phyloP scores from a whole-genome alignment of 306 rosid genomes.

The Arachis hypogaea region DNA sequence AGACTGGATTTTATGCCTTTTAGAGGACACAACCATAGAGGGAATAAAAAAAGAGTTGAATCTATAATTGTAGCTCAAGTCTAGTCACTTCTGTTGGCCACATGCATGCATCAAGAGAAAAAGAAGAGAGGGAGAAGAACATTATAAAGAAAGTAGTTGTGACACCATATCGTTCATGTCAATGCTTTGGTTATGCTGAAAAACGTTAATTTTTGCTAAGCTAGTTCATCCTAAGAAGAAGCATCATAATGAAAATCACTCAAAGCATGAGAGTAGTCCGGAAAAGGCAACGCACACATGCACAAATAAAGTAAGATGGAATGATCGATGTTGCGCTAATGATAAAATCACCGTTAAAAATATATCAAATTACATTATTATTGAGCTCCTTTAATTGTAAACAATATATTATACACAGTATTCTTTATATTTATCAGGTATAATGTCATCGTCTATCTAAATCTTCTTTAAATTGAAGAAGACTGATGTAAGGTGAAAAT shows the following conservation, averaged over 20 bases:
- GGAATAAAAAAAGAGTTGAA: slow-evolving; percentile 37
- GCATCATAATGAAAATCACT: slow-evolving; percentile 32
- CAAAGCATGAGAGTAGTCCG: slow-evolving; percentile 28
- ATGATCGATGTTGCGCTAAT: slow-evolving; percentile 32
- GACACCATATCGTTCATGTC: slow-evolving; percentile 2
- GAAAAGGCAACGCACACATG: slow-evolving; percentile 35
- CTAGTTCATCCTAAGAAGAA: slow-evolving; percentile 19
- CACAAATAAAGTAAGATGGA: slow-evolving; percentile 34
- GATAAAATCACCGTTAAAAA: neutral
- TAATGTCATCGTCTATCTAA: too few relatives aligned
- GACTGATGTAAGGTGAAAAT: too few relatives aligned
- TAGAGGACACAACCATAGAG: slow-evolving; percentile 33
- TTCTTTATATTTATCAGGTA: too few relatives aligned
- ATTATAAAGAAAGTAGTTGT: slow-evolving; percentile 2
- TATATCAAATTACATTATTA: too few relatives aligned
- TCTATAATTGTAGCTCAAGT: slow-evolving; percentile 40
- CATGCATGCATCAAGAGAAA: slow-evolving; percentile 39
- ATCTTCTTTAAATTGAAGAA: too few relatives aligned
- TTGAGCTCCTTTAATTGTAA: too few relatives aligned
- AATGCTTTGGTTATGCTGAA: slow-evolving; percentile 9
- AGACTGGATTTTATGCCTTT: slow-evolving; percentile 35
- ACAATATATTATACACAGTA: too few relatives aligned
- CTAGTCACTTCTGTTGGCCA: slow-evolving; percentile 48
- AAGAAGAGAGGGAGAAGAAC: slow-evolving; percentile 22
- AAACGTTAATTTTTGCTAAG: slow-evolving; percentile 16